These are phyloP conservation scores for Boletus huronensis DNA, from an alignment of 768 basidiomycete species.

Conservation along the genomic window DNA sequence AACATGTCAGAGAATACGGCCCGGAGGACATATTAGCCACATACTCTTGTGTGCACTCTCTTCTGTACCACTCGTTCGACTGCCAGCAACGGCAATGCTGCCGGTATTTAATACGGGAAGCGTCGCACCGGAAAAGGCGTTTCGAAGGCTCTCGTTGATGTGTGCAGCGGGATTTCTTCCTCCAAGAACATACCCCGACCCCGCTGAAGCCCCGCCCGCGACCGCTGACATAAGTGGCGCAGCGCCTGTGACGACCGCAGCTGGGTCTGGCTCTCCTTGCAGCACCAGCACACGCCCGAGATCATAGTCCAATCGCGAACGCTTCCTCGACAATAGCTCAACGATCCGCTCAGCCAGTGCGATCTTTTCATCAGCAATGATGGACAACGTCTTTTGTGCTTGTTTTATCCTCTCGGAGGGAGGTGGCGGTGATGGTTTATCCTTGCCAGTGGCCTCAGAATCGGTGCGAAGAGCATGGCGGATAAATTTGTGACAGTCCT, in stretches of 20 bases:
- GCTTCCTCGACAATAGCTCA: slow-evolving; percentile 42
- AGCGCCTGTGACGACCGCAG: slow-evolving; percentile 29
- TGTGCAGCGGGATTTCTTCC: slow-evolving; percentile 39
- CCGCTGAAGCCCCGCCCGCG: slow-evolving; percentile 7
- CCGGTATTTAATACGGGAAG: slow-evolving; percentile 17
- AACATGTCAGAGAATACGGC: slow-evolving; percentile 1
- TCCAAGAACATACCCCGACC: slow-evolving; percentile 31
- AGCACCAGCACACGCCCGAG: slow-evolving; percentile 40
- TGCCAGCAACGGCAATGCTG: slow-evolving; percentile 1
- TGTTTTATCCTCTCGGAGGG: slow-evolving; percentile 31
- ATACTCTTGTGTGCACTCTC: slow-evolving; percentile 31
- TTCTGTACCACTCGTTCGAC: slow-evolving; percentile 20
- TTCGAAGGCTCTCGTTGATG: slow-evolving; percentile 39
- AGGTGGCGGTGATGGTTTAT: slow-evolving; percentile 29
- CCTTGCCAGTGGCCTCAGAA: slow-evolving; percentile 24
- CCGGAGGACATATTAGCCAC: not conserved
- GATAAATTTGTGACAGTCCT: slow-evolving; percentile 42
- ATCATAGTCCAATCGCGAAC: slow-evolving; percentile 47
- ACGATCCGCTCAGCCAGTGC: slow-evolving; percentile 42
- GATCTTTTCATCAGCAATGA: slow-evolving; percentile 42
- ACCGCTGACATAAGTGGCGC: slow-evolving; percentile 21
- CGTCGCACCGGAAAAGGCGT: slow-evolving; percentile 31
- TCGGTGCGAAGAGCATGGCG: slow-evolving; percentile 40
- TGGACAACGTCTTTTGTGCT: slow-evolving; percentile 28
- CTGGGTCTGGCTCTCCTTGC: slow-evolving; percentile 42